Percentiles rank a stretch among this genome's conserved stretches.
Evolutionary conservation across 768 basidiomycete species (phyloP).

Genomic region (Pleurotus ostreatus): DNA sequence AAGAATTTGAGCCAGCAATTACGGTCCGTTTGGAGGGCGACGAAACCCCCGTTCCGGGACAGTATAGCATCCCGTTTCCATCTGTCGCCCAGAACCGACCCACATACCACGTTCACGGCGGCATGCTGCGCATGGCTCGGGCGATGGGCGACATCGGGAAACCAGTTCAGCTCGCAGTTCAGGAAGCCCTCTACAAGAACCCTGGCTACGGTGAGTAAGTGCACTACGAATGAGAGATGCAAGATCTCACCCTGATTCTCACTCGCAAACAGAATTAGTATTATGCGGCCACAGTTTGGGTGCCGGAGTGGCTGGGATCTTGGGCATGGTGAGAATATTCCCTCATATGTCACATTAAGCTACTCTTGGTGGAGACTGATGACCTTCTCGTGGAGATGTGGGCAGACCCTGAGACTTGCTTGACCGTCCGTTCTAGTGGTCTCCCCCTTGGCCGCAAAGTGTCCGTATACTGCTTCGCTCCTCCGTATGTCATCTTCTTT

Average conservation of each 20-base stretch:
- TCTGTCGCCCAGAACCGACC: constrained; percentile 19
- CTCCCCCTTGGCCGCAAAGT: constrained; percentile 64
- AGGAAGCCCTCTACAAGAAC: constrained; percentile 64
- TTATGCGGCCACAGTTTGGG: constrained; percentile 84
- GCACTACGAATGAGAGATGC: not conserved
- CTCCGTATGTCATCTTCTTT: constrained; percentile 50
- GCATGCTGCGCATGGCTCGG: constrained; percentile 75
- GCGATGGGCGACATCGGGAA: constrained; percentile 75
- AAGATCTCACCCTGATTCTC: not conserved
- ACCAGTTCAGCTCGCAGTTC: constrained; percentile 73
- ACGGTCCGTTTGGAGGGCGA: constrained; percentile 28
- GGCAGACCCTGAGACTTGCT: constrained; percentile 77
- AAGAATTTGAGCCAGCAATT: constrained; percentile 55
- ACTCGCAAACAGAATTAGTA: constrained; percentile 48
- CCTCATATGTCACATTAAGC: not conserved
- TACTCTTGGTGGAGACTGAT: constrained; percentile 2
- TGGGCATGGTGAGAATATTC: constrained; percentile 56
- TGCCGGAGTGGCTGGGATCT: constrained; percentile 72
- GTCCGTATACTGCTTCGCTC: constrained; percentile 75
- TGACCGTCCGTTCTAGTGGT: constrained; percentile 64
- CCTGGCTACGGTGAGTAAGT: constrained; percentile 61
- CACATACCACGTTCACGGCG: constrained; percentile 69
- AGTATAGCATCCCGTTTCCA: constrained; percentile 22
- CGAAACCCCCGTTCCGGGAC: constrained; percentile 27
- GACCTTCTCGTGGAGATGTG: constrained; percentile 54